These are phyloP conservation scores for Paramecium pentaurelia DNA, from an alignment of 73 alveolate genomes.

Conservation along the genomic window DNA sequence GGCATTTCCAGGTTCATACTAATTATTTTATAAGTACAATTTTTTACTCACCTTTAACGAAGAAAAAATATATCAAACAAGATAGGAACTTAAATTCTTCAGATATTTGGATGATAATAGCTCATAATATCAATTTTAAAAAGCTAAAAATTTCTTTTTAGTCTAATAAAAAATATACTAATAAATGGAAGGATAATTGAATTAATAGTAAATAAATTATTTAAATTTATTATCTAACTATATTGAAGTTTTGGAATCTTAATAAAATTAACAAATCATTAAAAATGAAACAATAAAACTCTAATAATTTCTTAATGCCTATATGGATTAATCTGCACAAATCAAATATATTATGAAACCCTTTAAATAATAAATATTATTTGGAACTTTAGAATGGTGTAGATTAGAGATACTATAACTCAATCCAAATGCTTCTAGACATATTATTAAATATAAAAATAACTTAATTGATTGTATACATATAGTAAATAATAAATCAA, in stretches of 20 bases:
- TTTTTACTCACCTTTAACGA: neutral
- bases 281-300: neutral
- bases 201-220: neutral
- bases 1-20: neutral
- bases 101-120: neutral
- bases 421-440: neutral
- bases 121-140: neutral
- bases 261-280: neutral
- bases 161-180: neutral
- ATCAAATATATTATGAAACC: neutral
- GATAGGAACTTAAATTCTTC: neutral
- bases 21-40: neutral
- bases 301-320: neutral
- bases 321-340: neutral
- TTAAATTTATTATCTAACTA: neutral
- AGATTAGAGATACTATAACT: neutral
- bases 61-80: neutral
- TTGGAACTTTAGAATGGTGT: neutral
- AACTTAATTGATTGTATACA: neutral
- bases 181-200: neutral
- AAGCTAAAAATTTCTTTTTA: neutral
- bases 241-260: neutral
- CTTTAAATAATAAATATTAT: neutral
- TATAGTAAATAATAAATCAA: neutral
- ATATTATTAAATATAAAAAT: neutral